Percentiles rank a stretch among this genome's conserved stretches.
phyloP scores from a whole-genome alignment of 2,329 filamentous ascomycete species.

The Sarocladiaceae sp. region DNA sequence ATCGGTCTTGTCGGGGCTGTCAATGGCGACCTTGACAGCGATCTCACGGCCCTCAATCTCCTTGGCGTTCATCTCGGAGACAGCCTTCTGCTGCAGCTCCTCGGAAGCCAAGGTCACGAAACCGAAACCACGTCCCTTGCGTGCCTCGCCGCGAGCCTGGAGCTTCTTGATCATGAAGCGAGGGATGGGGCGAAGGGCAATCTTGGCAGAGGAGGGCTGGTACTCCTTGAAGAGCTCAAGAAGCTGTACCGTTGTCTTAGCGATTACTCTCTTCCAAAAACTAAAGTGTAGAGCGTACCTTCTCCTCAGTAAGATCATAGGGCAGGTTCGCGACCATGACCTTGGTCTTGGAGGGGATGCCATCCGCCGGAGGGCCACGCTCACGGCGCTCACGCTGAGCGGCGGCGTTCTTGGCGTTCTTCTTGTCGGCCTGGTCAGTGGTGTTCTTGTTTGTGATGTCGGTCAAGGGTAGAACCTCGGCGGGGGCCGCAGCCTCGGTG shows the following conservation, averaged over 20 bases:
- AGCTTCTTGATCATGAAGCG: slow-evolving; percentile 99
- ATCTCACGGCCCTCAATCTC: slow-evolving; percentile 98
- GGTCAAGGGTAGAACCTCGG: slow-evolving; percentile 52
- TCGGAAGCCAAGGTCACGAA: slow-evolving; percentile 95
- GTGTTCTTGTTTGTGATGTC: slow-evolving; percentile 54
- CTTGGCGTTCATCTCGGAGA: slow-evolving; percentile 98
- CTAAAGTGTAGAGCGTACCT: slow-evolving; percentile 49
- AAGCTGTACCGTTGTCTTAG: slow-evolving; percentile 53
- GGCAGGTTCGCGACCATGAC: slow-evolving; percentile 99
- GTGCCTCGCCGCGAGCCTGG: slow-evolving; percentile 92
- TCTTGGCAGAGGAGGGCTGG: slow-evolving; percentile 91
- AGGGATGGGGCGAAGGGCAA: slow-evolving; percentile 94
- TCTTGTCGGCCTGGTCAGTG: slow-evolving; percentile 55
- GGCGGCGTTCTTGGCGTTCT: slow-evolving; percentile 39
- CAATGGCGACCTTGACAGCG: slow-evolving; percentile 98
- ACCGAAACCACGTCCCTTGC: slow-evolving; percentile 98
- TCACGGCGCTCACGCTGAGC: slow-evolving; percentile 59
- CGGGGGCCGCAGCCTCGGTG: slow-evolving; percentile 37
- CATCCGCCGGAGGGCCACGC: slow-evolving; percentile 94
- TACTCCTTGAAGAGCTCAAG: slow-evolving; percentile 95
- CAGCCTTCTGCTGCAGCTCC: slow-evolving; percentile 95
- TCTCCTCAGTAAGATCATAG: slow-evolving; percentile 96
- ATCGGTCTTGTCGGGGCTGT: slow-evolving; percentile 92
- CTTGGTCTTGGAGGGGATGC: slow-evolving; percentile 98
- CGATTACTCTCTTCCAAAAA: background rate